Base-by-base conservation (phyloP, 176 grass and related monocot species). In the Stipa capillata region DNA sequence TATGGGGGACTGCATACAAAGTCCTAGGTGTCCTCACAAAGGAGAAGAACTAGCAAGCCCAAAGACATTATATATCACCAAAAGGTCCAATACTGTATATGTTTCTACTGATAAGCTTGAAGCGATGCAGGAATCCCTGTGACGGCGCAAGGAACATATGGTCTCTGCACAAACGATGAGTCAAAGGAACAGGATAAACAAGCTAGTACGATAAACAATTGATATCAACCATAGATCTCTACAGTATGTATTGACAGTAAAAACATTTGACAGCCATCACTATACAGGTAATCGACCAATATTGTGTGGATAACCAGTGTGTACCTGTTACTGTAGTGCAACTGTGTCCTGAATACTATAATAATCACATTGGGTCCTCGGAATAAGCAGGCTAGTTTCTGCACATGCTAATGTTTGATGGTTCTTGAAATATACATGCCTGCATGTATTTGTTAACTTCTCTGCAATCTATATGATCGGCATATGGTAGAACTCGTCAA, bases 121-220 rank as follows among this genome's bases (percentile, higher is more conserved):
- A 28, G 57, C 82, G 16, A 87, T 21, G 67, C 72, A 87, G 15
- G 20, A 72, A 83, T 78, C 81, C 27, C 18, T 87, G 79, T 83
- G 79, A 62, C 55, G 73, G 7, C 15, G 13, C 73, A 87, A 44
- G 14, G 73, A 87, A 75, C 63, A 71, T 64, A 83, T 87, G 27
- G 85, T 87, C 65, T 77, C 79, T 78, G 73, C 64, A 83, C 11
- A 61, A 56, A 67, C 11, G 34, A 10, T 53, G 54, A 20, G 14
- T 56, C 48, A 80, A 20, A 4, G 31, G 35, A 72, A 16, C 59
- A 47, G 12, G 15, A 20, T 45, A 73, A 79, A 25, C n/a, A 73
- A 52, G 37, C 36, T 33, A 79, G 5, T 31, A 42, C 8, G 24
- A 69, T 25, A 11, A 69, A 56, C 1, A 73, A 23, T 7, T 85